phyloP scores from a whole-genome alignment of 2,329 filamentous ascomycete genomes.

The Ramularia endophylla region DNA sequence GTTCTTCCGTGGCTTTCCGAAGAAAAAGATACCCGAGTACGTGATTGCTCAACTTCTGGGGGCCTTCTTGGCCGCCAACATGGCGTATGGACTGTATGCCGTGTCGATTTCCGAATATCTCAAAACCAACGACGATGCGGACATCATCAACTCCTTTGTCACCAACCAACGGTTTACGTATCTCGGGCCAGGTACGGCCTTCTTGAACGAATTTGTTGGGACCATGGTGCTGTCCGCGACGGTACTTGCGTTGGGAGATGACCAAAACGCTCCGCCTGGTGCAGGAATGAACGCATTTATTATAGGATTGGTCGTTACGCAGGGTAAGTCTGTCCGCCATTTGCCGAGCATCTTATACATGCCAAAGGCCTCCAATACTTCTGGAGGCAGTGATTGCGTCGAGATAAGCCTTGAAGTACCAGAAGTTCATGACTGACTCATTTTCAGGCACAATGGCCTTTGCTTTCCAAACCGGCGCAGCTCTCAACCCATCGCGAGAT shows the following conservation, averaged over 20 bases:
- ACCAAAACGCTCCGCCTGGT: constrained; percentile 32
- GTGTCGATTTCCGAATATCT: constrained; percentile 33
- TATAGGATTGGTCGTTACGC: constrained; percentile 39
- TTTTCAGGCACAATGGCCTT: too few relatives aligned
- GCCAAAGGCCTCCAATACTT: too few relatives aligned
- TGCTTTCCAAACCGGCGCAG: constrained; percentile 43
- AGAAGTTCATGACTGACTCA: too few relatives aligned
- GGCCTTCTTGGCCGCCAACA: constrained; percentile 45
- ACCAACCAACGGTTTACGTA: constrained; percentile 39
- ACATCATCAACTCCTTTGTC: constrained; percentile 39
- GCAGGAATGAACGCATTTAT: constrained; percentile 49
- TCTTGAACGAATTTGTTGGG: constrained; percentile 45
- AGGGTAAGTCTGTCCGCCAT: too few relatives aligned
- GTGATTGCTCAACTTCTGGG: constrained; percentile 48
- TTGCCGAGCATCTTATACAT: too few relatives aligned
- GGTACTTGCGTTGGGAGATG: constrained; percentile 35
- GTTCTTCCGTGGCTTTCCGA: constrained; percentile 48
- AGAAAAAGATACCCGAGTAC: constrained; percentile 46
- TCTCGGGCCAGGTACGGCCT: constrained; percentile 41
- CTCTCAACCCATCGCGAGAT: constrained; percentile 46
- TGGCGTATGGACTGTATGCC: constrained; percentile 41
- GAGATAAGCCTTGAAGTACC: too few relatives aligned
- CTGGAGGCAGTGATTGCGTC: too few relatives aligned
- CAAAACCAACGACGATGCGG: constrained; percentile 7
- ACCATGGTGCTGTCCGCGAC: constrained; percentile 37